Base-by-base conservation (phyloP, 1,139 yeast species). In the Debaryomyces coudertii region DNA sequence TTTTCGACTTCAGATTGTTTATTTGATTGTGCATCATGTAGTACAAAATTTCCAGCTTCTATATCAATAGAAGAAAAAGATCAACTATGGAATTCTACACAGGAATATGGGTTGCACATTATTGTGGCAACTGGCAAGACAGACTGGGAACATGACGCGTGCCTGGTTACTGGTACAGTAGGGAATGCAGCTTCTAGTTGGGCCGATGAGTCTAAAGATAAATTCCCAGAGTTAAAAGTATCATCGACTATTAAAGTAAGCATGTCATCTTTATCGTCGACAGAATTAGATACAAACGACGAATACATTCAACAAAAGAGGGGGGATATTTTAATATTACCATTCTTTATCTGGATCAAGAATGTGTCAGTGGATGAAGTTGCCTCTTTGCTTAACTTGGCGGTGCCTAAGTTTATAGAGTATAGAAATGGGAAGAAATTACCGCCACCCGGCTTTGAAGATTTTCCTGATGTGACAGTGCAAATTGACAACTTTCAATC, bases 121-220 rank as follows among this genome's bases (percentile, higher is more conserved):
- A 66, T 90, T 15, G 83, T 92, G 0, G 85, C 96, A 2, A 90
- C 97, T 0, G 95, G 95, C 11, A 83, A 84, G 55, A 63, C 80
- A 1, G 96, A 93, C 65, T 93, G 99, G 98, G 71, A 68, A 5
- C 95, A 82, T 51, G 87, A 87, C 59, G 90, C 96, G 9, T 68
- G 78, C 7, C 85, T 80, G 40, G 78, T 69, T 3, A 49, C 65
- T 22, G 75, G 77, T 2, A 73, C 85, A 0, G 73, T 90, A 29
- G 79, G 86, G 40, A 56, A 76, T 38, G 69, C 68, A 7, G 73
- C 87, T 7, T 62, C 67, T 7, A 42, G 58, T 7, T 85, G 88
- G 88, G 73, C 78, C 11, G 48, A 47, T 1, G 45, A 4, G 24
- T 18, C 36, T 7, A 24, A 34, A n/a, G 30, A 25, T 7, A 57